Evolutionary conservation across 2,329 filamentous ascomycete species (phyloP).

Genomic region (Aspergillus sp.): DNA sequence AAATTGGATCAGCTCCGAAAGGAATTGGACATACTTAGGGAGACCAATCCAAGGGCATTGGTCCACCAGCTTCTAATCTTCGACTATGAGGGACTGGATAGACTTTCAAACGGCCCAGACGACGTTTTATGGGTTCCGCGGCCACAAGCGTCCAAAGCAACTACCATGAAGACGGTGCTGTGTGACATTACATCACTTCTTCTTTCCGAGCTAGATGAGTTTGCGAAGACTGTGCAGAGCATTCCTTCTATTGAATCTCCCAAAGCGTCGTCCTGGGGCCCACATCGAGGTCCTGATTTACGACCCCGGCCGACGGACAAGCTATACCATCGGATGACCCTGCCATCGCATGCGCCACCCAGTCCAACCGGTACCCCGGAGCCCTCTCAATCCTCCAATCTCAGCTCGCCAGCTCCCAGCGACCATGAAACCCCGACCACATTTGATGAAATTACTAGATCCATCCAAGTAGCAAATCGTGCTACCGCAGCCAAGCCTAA

Average conservation of each 20-base stretch:
- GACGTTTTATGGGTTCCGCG: conserved; percentile 69
- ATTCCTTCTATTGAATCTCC: conserved; percentile 76
- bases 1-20: conserved; percentile 43
- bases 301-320: conserved; percentile 50
- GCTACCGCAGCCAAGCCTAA: conserved; percentile 32
- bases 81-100: conserved; percentile 58
- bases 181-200: conserved; percentile 71
- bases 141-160: conserved; percentile 62
- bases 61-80: conserved; percentile 78
- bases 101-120: conserved; percentile 53
- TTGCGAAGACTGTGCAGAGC: conserved; percentile 68
- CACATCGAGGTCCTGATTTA: conserved; percentile 47
- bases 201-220: conserved; percentile 68
- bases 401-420: conserved; percentile 30
- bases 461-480: conserved; percentile 35
- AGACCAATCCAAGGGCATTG: conserved; percentile 69
- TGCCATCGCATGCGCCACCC: conserved; percentile 59
- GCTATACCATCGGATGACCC: conserved; percentile 69
- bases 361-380: conserved; percentile 31
- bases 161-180: conserved; percentile 77
- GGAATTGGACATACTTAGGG: conserved; percentile 66
- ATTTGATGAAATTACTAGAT: conserved; percentile 49
- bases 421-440: conserved; percentile 47
- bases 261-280: conserved; percentile 43
- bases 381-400: conserved; percentile 35